phyloP scores from a whole-genome alignment of 495 filamentous ascomycete species.

The Margaritispora aquatica region DNA sequence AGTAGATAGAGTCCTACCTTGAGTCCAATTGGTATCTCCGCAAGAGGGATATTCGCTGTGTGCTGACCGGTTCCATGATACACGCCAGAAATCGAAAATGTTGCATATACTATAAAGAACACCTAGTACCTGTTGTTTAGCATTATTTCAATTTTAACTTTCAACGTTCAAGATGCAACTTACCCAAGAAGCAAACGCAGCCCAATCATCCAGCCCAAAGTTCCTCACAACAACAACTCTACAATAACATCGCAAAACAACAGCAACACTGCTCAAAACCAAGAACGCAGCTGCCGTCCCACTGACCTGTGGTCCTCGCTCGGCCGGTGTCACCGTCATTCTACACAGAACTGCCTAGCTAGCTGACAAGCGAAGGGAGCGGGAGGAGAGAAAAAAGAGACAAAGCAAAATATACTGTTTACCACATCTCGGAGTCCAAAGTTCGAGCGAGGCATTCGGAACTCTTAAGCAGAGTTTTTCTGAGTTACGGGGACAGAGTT shows the following conservation, averaged over 20 bases:
- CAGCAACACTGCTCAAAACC: conserved; percentile 27
- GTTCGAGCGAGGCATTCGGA: neutral
- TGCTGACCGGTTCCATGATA: conserved; percentile 22
- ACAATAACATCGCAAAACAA: conserved; percentile 33
- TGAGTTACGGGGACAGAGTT: neutral
- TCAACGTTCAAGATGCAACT: no score
- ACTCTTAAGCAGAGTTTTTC: neutral
- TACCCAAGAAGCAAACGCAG: conserved; percentile 24
- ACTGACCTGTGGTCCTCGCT: conserved; percentile 17
- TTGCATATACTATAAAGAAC: conserved; percentile 16
- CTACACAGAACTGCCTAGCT: neutral
- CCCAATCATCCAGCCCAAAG: conserved; percentile 37
- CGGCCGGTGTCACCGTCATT: conserved; percentile 11
- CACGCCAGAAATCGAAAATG: conserved; percentile 17
- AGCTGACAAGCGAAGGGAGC: neutral
- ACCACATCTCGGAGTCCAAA: neutral
- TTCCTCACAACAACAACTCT: conserved; percentile 32
- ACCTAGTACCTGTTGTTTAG: no score
- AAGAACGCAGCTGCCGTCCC: conserved; percentile 24
- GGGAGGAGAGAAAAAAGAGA: no score
- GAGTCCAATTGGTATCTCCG: conserved; percentile 19
- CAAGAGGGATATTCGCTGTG: conserved; percentile 3
- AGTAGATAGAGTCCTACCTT: conserved; percentile 11
- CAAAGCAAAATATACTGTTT: no score
- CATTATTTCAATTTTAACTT: no score